Conservation (phyloP, 2,329 filamentous ascomycete genomes). For the Fusarium zealandicum region DNA sequence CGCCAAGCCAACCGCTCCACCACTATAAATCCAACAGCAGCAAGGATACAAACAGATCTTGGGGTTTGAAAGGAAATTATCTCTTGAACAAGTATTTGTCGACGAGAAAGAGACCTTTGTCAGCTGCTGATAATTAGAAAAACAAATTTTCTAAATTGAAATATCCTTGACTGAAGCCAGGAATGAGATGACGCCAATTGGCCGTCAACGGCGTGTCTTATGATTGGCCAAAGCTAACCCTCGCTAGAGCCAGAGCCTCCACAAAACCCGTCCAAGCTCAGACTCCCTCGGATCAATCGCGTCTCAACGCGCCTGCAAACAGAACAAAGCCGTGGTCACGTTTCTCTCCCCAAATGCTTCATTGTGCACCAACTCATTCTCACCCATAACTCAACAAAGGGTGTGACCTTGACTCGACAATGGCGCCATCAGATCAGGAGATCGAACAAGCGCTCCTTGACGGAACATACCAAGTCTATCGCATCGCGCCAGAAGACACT, state of each 20-base stretch:
- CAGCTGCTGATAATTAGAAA: no score
- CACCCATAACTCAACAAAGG: background rate
- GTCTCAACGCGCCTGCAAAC: constrained; percentile 33
- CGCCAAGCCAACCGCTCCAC: constrained; percentile 30
- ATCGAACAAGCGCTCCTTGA: constrained; percentile 57
- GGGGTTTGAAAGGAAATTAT: no score
- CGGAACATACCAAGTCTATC: constrained; percentile 56
- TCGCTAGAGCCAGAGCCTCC: constrained; percentile 15
- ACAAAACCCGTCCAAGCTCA: constrained; percentile 23
- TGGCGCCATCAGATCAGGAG: constrained; percentile 52
- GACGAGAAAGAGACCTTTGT: no score
- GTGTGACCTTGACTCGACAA: constrained; percentile 26
- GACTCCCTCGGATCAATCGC: constrained; percentile 13
- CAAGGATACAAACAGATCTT: background rate
- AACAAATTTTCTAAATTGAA: no score
- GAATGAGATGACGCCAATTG: background rate
- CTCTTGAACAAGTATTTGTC: no score
- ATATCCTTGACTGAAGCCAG: background rate
- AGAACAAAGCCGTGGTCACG: constrained; percentile 4
- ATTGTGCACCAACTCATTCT: background rate
- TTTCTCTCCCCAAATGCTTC: constrained; percentile 1
- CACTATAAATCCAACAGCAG: constrained; percentile 10
- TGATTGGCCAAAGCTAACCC: constrained; percentile 36
- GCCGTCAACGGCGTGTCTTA: background rate
- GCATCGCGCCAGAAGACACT: constrained; percentile 53